phyloP scores from a whole-genome alignment of 345 rosid genomes.

The Boechera retrofracta region DNA sequence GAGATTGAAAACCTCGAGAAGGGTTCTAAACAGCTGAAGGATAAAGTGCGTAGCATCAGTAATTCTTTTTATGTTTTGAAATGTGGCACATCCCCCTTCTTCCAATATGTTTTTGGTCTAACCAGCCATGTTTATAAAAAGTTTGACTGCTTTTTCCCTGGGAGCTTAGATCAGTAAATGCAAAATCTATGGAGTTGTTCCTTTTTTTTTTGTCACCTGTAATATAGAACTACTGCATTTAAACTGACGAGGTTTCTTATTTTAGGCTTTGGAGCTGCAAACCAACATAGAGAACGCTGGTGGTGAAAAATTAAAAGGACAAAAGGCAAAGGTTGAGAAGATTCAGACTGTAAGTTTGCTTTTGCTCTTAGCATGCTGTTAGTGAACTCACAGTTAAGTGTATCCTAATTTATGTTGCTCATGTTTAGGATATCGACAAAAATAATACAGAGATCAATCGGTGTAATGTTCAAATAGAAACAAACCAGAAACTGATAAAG shows the following conservation, averaged over 20 bases:
- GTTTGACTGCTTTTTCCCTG: slow-evolving; percentile 4
- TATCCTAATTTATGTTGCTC: slow-evolving; percentile 39
- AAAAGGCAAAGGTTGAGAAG: slow-evolving; percentile 78
- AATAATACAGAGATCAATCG: slow-evolving; percentile 84
- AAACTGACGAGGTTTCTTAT: slow-evolving; percentile 25
- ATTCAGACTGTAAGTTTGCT: slow-evolving; percentile 80
- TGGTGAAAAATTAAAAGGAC: slow-evolving; percentile 77
- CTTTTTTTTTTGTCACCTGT: background rate
- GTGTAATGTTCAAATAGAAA: slow-evolving; percentile 87
- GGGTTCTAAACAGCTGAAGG: slow-evolving; percentile 82
- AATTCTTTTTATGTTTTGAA: slow-evolving; percentile 4
- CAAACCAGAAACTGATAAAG: slow-evolving; percentile 83
- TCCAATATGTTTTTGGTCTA: background rate
- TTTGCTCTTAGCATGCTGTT: slow-evolving; percentile 32
- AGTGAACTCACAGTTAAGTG: slow-evolving; percentile 18
- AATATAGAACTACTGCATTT: slow-evolving; percentile 12
- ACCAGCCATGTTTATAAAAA: slow-evolving; percentile 4
- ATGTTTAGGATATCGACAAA: slow-evolving; percentile 83
- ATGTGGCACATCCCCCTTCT: slow-evolving; percentile 4
- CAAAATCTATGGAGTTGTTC: slow-evolving; percentile 23
- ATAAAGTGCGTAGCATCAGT: slow-evolving; percentile 55
- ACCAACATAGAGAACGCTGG: slow-evolving; percentile 89
- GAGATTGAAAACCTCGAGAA: slow-evolving; percentile 68
- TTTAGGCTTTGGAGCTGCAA: slow-evolving; percentile 83
- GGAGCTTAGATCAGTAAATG: slow-evolving; percentile 15